Base-by-base conservation (phyloP, 805 yeast species). In the Candida sonorensis region DNA sequence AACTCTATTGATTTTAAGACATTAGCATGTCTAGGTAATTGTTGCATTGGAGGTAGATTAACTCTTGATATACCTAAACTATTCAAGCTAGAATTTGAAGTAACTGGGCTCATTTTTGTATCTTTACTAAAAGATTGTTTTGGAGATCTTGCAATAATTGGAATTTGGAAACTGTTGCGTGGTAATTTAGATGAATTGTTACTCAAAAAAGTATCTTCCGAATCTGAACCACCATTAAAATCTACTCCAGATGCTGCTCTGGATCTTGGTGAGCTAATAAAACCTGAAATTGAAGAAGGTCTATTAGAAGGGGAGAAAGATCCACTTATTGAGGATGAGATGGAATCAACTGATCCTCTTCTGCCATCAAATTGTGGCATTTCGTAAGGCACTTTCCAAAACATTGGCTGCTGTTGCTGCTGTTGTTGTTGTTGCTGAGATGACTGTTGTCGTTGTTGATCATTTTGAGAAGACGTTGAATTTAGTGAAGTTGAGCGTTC, bases 361-460 rank as follows among this genome's bases (percentile, higher is more conserved):
- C 47, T 41, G 6, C 33, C 41, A 12, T 39, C 37, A 16, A 42
- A 38, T 11, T 35, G 41, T 0, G 78, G 77, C 67, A 72, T 66
- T 39, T 72, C 76, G 45, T 70, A 71, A 6, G 80, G 80, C 4
- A 72, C 80, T 44, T 72, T 75, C 81, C 81, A 75, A 51, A 75
- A 72, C 25, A 57, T 42, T 4, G 48, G 53, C 30, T 46, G 57
- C 8, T 26, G 37, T 19, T 23, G 35, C 11, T 19, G 35, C 21
- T 24, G 38, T 17, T 10, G 25, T 11, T 19, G 30, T 16, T 23
- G 24, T 10, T 20, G 25, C 12, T 31, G 23, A 9, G 20, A 33
- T 12, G 21, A 31, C 22, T 23, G 38, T 14, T 17, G 35, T 15
- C 19, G 40, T n/a, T 12, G 23, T 12, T 17, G 27, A 10, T 19